A percentile compares a stretch with the other conserved stretches of the same genome.
These are phyloP conservation scores for Ceratocystis alfenasii DNA, from an alignment of 2,329 filamentous ascomycete genomes.

Conservation along the genomic window DNA sequence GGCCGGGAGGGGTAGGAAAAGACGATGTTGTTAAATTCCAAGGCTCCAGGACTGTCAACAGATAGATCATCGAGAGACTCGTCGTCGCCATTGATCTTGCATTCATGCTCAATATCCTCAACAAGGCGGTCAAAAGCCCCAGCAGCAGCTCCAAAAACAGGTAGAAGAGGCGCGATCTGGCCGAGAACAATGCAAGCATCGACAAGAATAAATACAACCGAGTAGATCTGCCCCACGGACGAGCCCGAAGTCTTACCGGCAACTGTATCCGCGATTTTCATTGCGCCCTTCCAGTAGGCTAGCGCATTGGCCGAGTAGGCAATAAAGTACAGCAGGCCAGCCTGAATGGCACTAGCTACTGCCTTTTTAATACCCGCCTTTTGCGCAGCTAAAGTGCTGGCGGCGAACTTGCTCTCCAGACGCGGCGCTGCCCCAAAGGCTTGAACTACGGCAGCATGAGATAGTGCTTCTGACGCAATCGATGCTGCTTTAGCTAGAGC, in stretches of 20 bases:
- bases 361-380: slow-evolving; percentile 47
- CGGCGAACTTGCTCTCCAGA: slow-evolving; percentile 48
- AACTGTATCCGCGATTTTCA: slow-evolving; percentile 35
- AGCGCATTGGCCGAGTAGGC: slow-evolving; percentile 55
- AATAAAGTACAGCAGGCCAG: slow-evolving; percentile 54
- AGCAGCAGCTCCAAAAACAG: slow-evolving; percentile 47
- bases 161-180: slow-evolving; percentile 50
- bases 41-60: slow-evolving; percentile 31
- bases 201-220: slow-evolving; percentile 51
- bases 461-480: slow-evolving; percentile 50
- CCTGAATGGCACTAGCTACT: slow-evolving; percentile 43
- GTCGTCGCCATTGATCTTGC: slow-evolving; percentile 35
- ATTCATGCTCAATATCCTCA: slow-evolving; percentile 43
- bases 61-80: slow-evolving; percentile 22
- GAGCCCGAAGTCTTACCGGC: slow-evolving; percentile 29
- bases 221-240: slow-evolving; percentile 43
- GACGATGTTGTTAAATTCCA: slow-evolving; percentile 34
- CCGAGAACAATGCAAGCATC: slow-evolving; percentile 53
- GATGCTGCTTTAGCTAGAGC: slow-evolving; percentile 47
- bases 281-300: slow-evolving; percentile 56
- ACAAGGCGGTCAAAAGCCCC: slow-evolving; percentile 47
- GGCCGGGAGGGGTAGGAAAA: slow-evolving; percentile 38
- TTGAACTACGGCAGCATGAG: slow-evolving; percentile 49
- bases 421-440: slow-evolving; percentile 49
- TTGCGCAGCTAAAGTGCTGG: slow-evolving; percentile 39